Base-by-base conservation (phyloP, 441 rosid genomes). In the Pelargonium myrrhifolium region DNA sequence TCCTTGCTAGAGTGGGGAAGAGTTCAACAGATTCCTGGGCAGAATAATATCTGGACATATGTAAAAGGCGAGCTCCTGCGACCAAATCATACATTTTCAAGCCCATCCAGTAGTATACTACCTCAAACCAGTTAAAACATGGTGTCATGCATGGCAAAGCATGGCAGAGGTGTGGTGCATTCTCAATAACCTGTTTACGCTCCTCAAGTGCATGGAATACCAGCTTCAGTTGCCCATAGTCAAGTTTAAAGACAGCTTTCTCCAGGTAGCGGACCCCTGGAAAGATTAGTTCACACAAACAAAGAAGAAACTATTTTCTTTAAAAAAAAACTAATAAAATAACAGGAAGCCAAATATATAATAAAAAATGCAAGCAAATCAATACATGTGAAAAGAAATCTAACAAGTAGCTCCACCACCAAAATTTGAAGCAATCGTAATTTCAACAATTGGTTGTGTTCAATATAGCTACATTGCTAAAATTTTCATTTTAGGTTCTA, bases 141-240 rank as follows among this genome's bases (percentile, higher is more conserved):
- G 97, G 97, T 9, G 98, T 93, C 97, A 93, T 93, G 77, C 98
- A 93, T 2, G 97, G 98, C 64, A 93, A 80, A 72, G 98, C 90
- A 77, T 93, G 84, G 75, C 97, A 90, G 59, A 93, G 86, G 72
- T 93, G 97, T 5, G 97, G 99, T 62, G 99, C 99, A 79, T 93
- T 93, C 37, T 83, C 95, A 26, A 93, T 93, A 75, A 93, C 82
- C 82, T 89, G 93, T 72, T 87, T 90, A 62, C 97, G 90, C 83
- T 90, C 98, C 84, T 85, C 93, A 4, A 90, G 96, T 1, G 98
- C 98, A 74, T 93, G 97, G 70, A 93, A 93, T 39, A 93, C 98
- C 28, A 93, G 86, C 85, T 81, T 89, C 60, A 93, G 68, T 77
- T 93, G 97, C 45, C 97, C 98, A 71, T 89, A 89, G 71, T 93